Evolutionary conservation across 2,329 filamentous ascomycete genomes (phyloP).

Genomic region (Alternaria sp.): DNA sequence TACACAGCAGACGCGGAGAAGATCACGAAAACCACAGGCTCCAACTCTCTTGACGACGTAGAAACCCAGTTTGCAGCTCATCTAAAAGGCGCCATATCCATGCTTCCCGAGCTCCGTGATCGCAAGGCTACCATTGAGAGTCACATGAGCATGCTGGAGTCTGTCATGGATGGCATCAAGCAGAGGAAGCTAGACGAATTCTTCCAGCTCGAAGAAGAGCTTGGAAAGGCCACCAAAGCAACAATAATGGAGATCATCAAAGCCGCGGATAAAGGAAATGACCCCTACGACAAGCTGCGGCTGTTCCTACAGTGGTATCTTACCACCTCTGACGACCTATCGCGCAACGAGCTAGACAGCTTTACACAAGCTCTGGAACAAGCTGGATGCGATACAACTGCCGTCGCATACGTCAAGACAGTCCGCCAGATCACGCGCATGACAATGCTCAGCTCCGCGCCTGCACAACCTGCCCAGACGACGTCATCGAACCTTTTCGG

Average conservation of each 20-base stretch:
- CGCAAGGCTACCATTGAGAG: constrained; percentile 74
- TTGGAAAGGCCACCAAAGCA: constrained; percentile 85
- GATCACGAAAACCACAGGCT: constrained; percentile 93
- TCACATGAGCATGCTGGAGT: constrained; percentile 96
- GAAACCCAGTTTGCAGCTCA: constrained; percentile 92
- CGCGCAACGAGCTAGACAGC: constrained; percentile 78
- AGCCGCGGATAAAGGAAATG: constrained; percentile 78
- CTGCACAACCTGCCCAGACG: constrained; percentile 66
- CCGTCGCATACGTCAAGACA: constrained; percentile 78
- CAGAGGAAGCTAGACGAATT: constrained; percentile 92
- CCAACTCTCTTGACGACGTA: constrained; percentile 89
- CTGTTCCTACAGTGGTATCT: constrained; percentile 93
- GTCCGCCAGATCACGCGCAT: constrained; percentile 95
- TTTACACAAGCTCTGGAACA: constrained; percentile 84
- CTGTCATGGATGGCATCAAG: constrained; percentile 11
- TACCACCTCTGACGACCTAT: constrained; percentile 88
- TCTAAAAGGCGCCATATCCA: constrained; percentile 91
- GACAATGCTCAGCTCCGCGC: constrained; percentile 94
- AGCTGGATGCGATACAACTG: constrained; percentile 76
- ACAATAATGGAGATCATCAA: constrained; percentile 74
- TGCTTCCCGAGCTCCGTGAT: constrained; percentile 89
- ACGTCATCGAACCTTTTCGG: constrained; percentile 81
- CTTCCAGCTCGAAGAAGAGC: constrained; percentile 93
- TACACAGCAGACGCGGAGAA: constrained; percentile 96
- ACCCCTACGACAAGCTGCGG: constrained; percentile 86